Evolutionary conservation across 495 filamentous ascomycete species (phyloP).

Genomic region (Penicillium lagena): DNA sequence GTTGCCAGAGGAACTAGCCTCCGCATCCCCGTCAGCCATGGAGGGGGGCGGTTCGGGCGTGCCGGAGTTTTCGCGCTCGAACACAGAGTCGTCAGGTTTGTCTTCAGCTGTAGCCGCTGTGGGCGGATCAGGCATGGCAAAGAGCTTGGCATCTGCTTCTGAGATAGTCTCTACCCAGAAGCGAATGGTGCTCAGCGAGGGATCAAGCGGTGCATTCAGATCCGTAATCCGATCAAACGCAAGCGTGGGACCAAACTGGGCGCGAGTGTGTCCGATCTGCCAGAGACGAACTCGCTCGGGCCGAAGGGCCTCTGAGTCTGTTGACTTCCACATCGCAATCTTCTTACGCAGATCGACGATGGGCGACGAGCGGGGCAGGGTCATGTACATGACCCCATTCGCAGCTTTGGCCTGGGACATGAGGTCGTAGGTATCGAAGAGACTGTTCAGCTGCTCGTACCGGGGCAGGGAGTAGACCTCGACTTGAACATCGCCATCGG

Average conservation of each 20-base stretch:
- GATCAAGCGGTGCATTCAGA: conserved; percentile 25
- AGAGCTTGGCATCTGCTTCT: conserved; percentile 38
- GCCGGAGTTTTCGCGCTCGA: conserved; percentile 20
- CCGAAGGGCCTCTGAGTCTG: conserved; percentile 10
- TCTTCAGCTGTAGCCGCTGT: conserved; percentile 15
- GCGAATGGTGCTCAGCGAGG: conserved; percentile 21
- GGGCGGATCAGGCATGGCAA: conserved; percentile 35
- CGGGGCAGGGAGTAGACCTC: conserved; percentile 34
- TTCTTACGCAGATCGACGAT: conserved; percentile 38
- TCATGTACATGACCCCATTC: conserved; percentile 35
- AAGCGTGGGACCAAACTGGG: conserved; percentile 28
- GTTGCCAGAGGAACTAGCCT: conserved; percentile 28
- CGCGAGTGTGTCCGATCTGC: conserved; percentile 35
- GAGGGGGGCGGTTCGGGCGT: conserved; percentile 12
- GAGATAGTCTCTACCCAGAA: conserved; percentile 42
- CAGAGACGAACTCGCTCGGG: conserved; percentile 38
- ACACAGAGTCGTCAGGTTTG: conserved; percentile 30
- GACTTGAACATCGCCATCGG: conserved; percentile 28
- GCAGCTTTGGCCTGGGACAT: conserved; percentile 36
- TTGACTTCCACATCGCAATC: conserved; percentile 29
- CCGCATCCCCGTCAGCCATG: conserved; percentile 16
- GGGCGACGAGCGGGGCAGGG: conserved; percentile 29
- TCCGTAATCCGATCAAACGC: conserved; percentile 31
- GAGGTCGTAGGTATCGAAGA: conserved; percentile 41
- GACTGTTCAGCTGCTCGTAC: conserved; percentile 29